These are phyloP conservation scores for Nepenthes gracilis DNA, from an alignment of 148 eudicot genomes.

Conservation along the genomic window DNA sequence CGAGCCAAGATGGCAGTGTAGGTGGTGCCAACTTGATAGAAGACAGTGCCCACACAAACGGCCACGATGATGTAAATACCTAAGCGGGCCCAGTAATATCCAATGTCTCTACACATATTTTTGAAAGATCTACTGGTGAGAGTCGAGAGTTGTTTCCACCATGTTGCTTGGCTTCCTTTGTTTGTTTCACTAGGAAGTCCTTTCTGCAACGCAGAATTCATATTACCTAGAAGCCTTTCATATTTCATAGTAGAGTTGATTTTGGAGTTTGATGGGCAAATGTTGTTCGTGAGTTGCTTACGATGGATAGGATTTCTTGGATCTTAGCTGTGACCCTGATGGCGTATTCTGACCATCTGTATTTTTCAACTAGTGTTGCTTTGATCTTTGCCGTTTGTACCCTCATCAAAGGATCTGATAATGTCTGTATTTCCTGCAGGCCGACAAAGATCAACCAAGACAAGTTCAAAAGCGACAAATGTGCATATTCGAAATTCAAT, in stretches of 20 bases:
- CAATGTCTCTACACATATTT: slow-evolving; percentile 76
- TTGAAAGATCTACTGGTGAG: slow-evolving; percentile 59
- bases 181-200: slow-evolving; percentile 33
- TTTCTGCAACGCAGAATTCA: slow-evolving; percentile 14
- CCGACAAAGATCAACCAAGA: not conserved
- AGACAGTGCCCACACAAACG: slow-evolving; percentile 68
- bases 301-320: slow-evolving; percentile 19
- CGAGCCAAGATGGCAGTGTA: slow-evolving; percentile 72
- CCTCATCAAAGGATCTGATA: slow-evolving; percentile 30
- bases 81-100: slow-evolving; percentile 81
- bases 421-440: slow-evolving; percentile 24
- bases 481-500: not conserved
- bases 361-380: slow-evolving; percentile 53
- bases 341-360: slow-evolving; percentile 40
- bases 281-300: not conserved
- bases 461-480: not conserved
- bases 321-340: slow-evolving; percentile 34
- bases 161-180: slow-evolving; percentile 64
- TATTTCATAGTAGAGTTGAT: not conserved
- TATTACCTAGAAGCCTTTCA: not conserved
- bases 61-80: slow-evolving; percentile 49
- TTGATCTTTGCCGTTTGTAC: slow-evolving; percentile 53
- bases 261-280: no score
- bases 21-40: slow-evolving; percentile 65
- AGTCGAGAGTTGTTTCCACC: slow-evolving; percentile 67